A percentile compares a stretch with the other conserved stretches of the same genome.
Evolutionary conservation across 2,329 filamentous ascomycete species (phyloP).

Genomic region (Aureobasidium pullulans): DNA sequence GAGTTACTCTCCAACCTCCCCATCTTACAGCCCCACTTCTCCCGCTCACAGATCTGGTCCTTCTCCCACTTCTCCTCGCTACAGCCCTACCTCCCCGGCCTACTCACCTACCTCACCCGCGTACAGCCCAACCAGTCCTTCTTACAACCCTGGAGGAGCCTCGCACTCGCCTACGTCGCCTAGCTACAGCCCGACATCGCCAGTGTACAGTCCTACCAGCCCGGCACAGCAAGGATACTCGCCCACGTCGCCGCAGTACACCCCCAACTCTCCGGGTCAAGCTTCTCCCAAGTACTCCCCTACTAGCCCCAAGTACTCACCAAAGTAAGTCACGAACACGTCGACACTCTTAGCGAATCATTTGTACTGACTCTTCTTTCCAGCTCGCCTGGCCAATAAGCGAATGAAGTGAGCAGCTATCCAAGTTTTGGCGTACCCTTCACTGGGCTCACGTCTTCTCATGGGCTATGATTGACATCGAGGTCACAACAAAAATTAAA

Average conservation of each 20-base stretch:
- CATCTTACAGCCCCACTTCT: conserved; percentile 35
- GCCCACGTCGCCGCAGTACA: conserved; percentile 26
- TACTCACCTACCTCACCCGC: conserved; percentile 45
- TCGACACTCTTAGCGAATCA: background rate
- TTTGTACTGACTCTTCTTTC: background rate
- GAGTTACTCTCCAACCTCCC: conserved; percentile 39
- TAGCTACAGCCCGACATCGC: conserved; percentile 49
- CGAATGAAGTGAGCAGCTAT: conserved; percentile 4
- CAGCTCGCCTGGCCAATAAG: conserved; percentile 23
- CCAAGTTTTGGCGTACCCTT: conserved; percentile 25
- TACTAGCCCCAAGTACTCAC: conserved; percentile 44
- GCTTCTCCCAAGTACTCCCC: conserved; percentile 45
- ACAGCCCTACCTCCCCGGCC: conserved; percentile 53
- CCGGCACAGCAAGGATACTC: conserved; percentile 28
- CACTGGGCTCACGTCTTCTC: conserved; percentile 25
- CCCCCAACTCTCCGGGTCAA: conserved; percentile 19
- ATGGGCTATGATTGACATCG: background rate
- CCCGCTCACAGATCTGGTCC: conserved; percentile 40
- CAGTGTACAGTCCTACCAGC: conserved; percentile 51
- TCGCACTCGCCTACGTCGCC: conserved; percentile 39
- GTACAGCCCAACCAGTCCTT: conserved; percentile 32
- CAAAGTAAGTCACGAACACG: conserved; percentile 34
- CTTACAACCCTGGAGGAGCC: conserved; percentile 21
- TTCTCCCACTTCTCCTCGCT: conserved; percentile 51
- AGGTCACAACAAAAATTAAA: background rate